Conservation (phyloP, 768 basidiomycete genomes). For the Hypholoma sublateritium region DNA sequence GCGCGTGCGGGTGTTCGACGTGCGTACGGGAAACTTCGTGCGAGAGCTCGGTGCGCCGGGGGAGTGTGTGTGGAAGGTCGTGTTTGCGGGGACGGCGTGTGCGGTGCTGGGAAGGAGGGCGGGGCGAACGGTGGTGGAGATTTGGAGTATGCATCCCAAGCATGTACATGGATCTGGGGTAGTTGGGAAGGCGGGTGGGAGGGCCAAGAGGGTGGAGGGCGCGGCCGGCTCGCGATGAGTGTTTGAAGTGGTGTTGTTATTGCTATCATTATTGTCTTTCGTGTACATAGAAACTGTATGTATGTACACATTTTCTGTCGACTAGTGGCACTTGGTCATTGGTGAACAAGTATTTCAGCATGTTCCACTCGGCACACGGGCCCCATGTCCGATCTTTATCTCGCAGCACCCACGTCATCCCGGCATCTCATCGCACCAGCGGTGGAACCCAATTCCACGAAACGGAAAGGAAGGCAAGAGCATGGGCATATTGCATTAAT, state of each 20-base stretch:
- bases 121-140: constrained; percentile 85
- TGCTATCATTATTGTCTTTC: background rate
- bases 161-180: background rate
- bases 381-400: too few relatives aligned
- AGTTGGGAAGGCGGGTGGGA: background rate
- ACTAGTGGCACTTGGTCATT: too few relatives aligned
- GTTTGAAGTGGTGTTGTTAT: background rate
- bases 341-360: too few relatives aligned
- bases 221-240: too few relatives aligned
- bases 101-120: constrained; percentile 80
- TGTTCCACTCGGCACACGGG: background rate
- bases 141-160: constrained; percentile 62
- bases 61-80: constrained; percentile 88
- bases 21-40: constrained; percentile 62
- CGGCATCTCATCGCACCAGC: too few relatives aligned
- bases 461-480: too few relatives aligned
- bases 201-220: background rate
- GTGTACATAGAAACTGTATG: background rate
- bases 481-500: too few relatives aligned
- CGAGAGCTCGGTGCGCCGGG: constrained; percentile 76
- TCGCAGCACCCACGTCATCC: too few relatives aligned
- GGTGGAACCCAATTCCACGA: too few relatives aligned
- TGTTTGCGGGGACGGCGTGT: constrained; percentile 59
- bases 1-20: constrained; percentile 72
- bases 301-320: background rate